Evolutionary conservation across 768 basidiomycete genomes (phyloP).

Genomic region (Pleurotus platypus): DNA sequence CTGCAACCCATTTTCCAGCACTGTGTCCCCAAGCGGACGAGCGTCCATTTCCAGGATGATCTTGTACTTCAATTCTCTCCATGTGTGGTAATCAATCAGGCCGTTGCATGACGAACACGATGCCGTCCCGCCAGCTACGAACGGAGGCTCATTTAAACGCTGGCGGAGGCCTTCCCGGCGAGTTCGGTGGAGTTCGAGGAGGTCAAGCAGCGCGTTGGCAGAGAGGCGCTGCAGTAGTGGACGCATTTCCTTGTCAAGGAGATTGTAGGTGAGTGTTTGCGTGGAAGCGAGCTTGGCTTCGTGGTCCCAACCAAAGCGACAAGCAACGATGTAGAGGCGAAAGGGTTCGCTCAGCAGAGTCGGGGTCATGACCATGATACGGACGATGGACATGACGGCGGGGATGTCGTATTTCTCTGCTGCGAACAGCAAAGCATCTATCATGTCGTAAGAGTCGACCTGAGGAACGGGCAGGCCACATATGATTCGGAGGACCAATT

Average conservation of each 20-base stretch:
- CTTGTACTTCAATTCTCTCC: conserved; percentile 61
- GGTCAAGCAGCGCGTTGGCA: conserved; percentile 46
- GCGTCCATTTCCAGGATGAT: conserved; percentile 56
- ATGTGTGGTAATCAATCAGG: conserved; percentile 52
- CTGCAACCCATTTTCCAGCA: conserved; percentile 41
- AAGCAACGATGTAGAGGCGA: conserved; percentile 50
- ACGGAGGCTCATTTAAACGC: conserved; percentile 54
- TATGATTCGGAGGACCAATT: conserved; percentile 56
- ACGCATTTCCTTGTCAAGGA: conserved; percentile 44
- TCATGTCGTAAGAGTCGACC: conserved; percentile 45
- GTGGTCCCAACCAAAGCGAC: conserved; percentile 55
- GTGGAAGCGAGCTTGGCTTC: conserved; percentile 53
- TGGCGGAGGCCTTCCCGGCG: conserved; percentile 46
- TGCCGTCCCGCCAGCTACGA: conserved; percentile 43
- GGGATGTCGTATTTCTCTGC: conserved; percentile 73
- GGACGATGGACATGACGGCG: conserved; percentile 57
- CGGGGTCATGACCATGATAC: conserved; percentile 52
- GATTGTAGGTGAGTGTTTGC: conserved; percentile 49
- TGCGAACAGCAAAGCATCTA: conserved; percentile 57
- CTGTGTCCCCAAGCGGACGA: conserved; percentile 57
- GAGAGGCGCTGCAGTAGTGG: conserved; percentile 43
- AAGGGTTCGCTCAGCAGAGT: conserved; percentile 47
- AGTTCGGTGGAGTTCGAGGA: conserved; percentile 51
- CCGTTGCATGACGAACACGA: conserved; percentile 50
- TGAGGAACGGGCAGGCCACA: conserved; percentile 52